A percentile compares a stretch with the other conserved stretches of the same genome.
Evolutionary conservation across 164 flowering plant species (phyloP).

Genomic region (Chimonanthus praecox): DNA sequence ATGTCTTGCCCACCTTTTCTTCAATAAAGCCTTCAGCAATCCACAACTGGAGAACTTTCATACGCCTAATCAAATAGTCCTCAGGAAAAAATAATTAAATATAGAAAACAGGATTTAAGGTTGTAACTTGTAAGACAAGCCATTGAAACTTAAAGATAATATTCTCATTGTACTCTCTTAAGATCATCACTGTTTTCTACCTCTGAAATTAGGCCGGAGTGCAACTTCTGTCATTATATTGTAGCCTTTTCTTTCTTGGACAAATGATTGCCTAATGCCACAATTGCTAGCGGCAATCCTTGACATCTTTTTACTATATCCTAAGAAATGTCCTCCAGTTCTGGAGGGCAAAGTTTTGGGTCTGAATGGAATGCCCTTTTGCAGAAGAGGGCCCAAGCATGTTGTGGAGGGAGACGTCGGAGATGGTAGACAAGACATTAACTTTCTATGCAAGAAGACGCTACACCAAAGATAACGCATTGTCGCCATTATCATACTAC

Average conservation of each 20-base stretch:
- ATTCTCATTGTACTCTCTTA: background rate
- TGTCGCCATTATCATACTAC: slow-evolving; percentile 35
- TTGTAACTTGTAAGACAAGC: slow-evolving; percentile 8
- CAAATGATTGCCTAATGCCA: background rate
- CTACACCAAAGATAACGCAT: slow-evolving; percentile 29
- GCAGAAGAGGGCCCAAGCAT: background rate
- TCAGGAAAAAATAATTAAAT: slow-evolving; percentile 5
- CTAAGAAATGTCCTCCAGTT: background rate
- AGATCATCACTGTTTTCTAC: background rate
- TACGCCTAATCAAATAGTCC: background rate
- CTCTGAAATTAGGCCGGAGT: background rate
- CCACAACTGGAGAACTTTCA: background rate
- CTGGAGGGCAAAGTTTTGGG: background rate
- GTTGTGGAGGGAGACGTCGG: background rate
- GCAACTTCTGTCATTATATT: background rate
- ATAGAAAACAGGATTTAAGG: slow-evolving; percentile 11
- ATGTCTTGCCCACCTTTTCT: background rate
- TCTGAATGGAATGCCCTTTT: background rate
- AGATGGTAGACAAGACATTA: background rate
- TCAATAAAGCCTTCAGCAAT: slow-evolving; percentile 3
- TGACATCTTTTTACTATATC: background rate
- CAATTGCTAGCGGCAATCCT: background rate
- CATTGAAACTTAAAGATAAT: slow-evolving; percentile 9
- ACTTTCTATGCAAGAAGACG: background rate
- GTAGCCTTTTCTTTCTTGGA: background rate